These are phyloP conservation scores for Hymenoscyphus linearis DNA, from an alignment of 2,329 filamentous ascomycete species.

Conservation along the genomic window DNA sequence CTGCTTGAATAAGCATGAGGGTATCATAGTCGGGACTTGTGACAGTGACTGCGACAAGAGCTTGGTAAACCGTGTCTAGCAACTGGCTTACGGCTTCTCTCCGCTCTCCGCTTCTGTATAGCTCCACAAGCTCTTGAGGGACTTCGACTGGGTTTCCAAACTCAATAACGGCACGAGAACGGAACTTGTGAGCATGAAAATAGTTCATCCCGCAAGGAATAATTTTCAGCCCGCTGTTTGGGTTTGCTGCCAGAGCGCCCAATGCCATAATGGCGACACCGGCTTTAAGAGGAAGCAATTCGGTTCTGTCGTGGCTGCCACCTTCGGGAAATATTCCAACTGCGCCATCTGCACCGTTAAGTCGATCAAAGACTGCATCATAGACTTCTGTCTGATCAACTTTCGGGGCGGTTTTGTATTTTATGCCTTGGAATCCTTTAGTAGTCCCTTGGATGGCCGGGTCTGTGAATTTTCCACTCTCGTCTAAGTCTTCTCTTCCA, in stretches of 20 bases:
- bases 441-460: conserved; percentile 1
- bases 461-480: conserved; percentile 6
- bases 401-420: conserved; percentile 84
- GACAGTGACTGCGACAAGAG: conserved; percentile 81
- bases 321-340: conserved; percentile 97
- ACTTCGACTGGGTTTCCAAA: conserved; percentile 89
- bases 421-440: conserved; percentile 50
- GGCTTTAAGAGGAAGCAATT: conserved; percentile 78
- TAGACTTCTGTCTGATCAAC: conserved; percentile 93
- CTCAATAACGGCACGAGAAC: conserved; percentile 88
- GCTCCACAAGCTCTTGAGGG: conserved; percentile 70
- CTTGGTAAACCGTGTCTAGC: conserved; percentile 78
- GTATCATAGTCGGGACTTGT: conserved; percentile 95
- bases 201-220: conserved; percentile 98
- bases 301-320: conserved; percentile 90
- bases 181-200: conserved; percentile 96
- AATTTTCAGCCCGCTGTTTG: conserved; percentile 64
- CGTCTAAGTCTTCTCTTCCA: conserved; percentile 9
- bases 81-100: conserved; percentile 78
- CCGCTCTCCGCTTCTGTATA: conserved; percentile 68
- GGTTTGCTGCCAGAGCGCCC: conserved; percentile 77
- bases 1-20: conserved; percentile 77
- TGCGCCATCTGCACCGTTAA: conserved; percentile 70
- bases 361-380: conserved; percentile 79
- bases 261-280: conserved; percentile 90